Conservation (phyloP, 2,329 filamentous ascomycete species). For the Aspergillus puulaauensis region DNA sequence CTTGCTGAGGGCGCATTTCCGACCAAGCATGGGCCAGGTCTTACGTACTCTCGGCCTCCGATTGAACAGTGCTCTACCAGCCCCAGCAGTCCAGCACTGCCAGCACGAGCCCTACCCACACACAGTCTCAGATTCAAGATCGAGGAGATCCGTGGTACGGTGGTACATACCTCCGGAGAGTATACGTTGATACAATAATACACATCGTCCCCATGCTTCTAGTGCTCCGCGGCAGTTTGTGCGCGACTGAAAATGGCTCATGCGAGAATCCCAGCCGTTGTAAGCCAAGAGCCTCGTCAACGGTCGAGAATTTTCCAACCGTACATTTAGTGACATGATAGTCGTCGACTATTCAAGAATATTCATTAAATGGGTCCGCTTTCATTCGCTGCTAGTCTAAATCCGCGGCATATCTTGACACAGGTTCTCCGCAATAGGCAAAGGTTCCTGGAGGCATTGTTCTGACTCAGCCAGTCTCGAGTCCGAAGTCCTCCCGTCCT, state of each 20-base stretch:
- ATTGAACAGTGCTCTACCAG: constrained; percentile 6
- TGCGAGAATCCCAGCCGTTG: neutral
- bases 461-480: constrained; percentile 8
- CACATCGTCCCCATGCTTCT: too few species aligned
- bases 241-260: neutral
- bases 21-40: constrained; percentile 1
- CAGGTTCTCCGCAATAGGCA: constrained; percentile 3
- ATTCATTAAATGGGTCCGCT: constrained; percentile 1
- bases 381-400: constrained; percentile 5
- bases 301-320: neutral
- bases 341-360: neutral
- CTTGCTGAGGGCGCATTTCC: constrained; percentile 1
- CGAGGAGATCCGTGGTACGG: too few species aligned
- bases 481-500: neutral
- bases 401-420: constrained; percentile 5
- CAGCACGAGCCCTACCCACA: constrained; percentile 11
- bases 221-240: neutral
- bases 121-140: constrained; percentile 4
- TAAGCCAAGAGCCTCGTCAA: constrained; percentile 1
- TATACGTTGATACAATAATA: too few species aligned
- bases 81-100: neutral
- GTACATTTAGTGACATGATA: neutral
- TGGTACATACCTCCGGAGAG: too few species aligned
- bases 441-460: neutral
- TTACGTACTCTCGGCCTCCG: constrained; percentile 6